Evolutionary conservation across 2,329 filamentous ascomycete species (phyloP), one percentile per base, ranked within the genome.

Genomic region (Myotisia sp.): DNA sequence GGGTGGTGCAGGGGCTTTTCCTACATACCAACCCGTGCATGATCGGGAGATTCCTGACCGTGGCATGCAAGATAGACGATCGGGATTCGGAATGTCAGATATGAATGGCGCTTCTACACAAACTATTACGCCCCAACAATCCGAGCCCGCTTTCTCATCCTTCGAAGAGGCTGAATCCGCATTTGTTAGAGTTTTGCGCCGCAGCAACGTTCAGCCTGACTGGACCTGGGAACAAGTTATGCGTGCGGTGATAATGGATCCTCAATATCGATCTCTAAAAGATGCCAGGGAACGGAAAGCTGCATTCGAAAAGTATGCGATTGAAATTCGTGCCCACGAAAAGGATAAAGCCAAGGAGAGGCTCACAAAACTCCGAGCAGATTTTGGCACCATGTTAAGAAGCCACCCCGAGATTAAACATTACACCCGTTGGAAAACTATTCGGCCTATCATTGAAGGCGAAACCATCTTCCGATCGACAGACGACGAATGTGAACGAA

Each of bases 341-440:
- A 90, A 92, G 64, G 84, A 92, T 57, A 80, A 81, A 47, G 86
- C 86, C 52, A 87, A 92, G 59, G 87, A 95, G 61, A 79, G 90
- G 53, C 70, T 92, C 56, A 70, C 82, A 48, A 95, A 94, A 64
- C 70, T 95, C 51, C 82, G 85, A 50, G 71, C 81, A 57, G 90
- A 95, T 65, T 98, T 98, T 59, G 79, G 80, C 46, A 86, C 78
- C 36, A 98, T 98, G 90, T 71, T 98, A 45, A 84, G 79, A 60
- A 86, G 85, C 45, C 87, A 98, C 56, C 85, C 86, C 41, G 90
- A 98, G 58, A 95, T 98, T 59, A 90, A 86, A 58, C 76, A 94
- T 56, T 94, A 92, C 58, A 94, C 87, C 26, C 79, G 85, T 41
- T 98, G 90, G 90, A 92, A 85, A 69, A 94, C 84, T 10, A 90